Conservation (phyloP, 176 grass and related monocot species). For the Oryza meyeriana region DNA sequence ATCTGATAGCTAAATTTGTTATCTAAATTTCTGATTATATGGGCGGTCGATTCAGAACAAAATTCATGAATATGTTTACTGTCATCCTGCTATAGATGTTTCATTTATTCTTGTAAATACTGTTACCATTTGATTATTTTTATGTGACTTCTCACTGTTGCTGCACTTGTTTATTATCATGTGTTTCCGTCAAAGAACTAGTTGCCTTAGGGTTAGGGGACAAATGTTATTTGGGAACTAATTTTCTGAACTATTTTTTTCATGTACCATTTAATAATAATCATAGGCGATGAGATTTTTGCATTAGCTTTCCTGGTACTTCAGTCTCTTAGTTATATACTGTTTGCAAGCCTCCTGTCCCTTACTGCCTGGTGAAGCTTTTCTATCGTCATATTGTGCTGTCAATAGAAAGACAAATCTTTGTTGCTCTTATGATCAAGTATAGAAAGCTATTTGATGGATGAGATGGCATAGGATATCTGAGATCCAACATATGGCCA, state of each 20-base stretch:
- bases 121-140: constrained; percentile 3
- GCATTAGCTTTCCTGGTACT: constrained; percentile 12
- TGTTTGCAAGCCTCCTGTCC: not conserved
- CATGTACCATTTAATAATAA: not conserved
- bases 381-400: not conserved
- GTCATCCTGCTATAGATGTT: not conserved
- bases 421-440: not conserved
- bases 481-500: not conserved
- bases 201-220: not conserved
- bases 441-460: not conserved
- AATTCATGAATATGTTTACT: constrained; percentile 13
- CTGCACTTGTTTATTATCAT: constrained; percentile 3
- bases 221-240: not conserved
- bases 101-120: not conserved
- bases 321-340: not conserved
- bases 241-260: not conserved
- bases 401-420: not conserved
- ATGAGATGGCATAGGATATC: not conserved
- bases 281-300: not conserved
- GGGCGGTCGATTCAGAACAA: not conserved
- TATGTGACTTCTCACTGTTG: not conserved
- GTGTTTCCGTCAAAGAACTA: not conserved
- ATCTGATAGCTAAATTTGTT: constrained; percentile 12
- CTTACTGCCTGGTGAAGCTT: not conserved
- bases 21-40: not conserved